Percentiles rank a stretch among this genome's conserved stretches.
Evolutionary conservation across 352 stramenopile species (phyloP).

Genomic region (Halophytophthora polymorphica): DNA sequence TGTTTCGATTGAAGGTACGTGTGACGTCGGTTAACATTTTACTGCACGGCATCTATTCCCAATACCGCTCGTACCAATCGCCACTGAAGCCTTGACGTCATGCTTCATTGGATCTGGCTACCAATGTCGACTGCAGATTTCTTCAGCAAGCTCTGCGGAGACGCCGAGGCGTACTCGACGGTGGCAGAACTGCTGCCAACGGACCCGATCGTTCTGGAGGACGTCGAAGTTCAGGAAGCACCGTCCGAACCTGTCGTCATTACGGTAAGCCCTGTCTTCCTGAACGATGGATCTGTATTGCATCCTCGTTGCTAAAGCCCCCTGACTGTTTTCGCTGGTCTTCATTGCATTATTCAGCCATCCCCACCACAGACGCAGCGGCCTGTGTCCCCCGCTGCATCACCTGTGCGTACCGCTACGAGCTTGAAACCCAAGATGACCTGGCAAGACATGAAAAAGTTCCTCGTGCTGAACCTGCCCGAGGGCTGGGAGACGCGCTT

Average conservation of each 20-base stretch:
- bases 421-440: constrained; percentile 37
- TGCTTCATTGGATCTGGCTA: neutral
- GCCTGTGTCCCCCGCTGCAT: constrained; percentile 19
- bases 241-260: constrained; percentile 17
- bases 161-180: constrained; percentile 49
- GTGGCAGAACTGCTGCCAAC: constrained; percentile 11
- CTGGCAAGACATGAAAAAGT: constrained; percentile 78
- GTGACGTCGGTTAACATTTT: neutral
- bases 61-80: no score
- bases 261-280: constrained; percentile 12
- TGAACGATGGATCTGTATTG: neutral
- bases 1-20: constrained; percentile 69
- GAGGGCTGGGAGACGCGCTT: constrained; percentile 81
- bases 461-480: constrained; percentile 62
- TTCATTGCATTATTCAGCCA: constrained; percentile 14
- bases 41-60: no score
- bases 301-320: neutral
- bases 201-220: constrained; percentile 10
- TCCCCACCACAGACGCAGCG: constrained; percentile 9
- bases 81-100: neutral
- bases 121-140: constrained; percentile 38
- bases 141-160: constrained; percentile 70
- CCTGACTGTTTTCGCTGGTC: constrained; percentile 1
- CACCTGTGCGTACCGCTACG: constrained; percentile 21
- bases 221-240: constrained; percentile 2